Percentiles rank a stretch among this genome's conserved stretches.
Conservation (phyloP, 2,329 filamentous ascomycete genomes). For the Clathrospora elynae region DNA sequence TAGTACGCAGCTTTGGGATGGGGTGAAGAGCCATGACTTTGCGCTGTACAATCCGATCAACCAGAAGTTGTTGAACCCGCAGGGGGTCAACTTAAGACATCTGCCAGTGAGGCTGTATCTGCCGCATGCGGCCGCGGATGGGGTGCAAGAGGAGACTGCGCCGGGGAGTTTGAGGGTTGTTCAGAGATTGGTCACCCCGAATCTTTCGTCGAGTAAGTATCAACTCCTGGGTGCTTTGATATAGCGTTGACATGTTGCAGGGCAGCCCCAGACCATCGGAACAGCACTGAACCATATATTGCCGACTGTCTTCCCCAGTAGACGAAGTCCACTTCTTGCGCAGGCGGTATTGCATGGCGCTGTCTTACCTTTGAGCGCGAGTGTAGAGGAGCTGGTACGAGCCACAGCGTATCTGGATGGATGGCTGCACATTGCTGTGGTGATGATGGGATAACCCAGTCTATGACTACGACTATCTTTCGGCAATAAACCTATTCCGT, state of each 20-base stretch:
- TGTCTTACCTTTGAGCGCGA: slow-evolving; percentile 76
- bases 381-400: slow-evolving; percentile 80
- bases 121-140: slow-evolving; percentile 51
- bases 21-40: slow-evolving; percentile 79
- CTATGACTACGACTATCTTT: background rate
- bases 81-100: slow-evolving; percentile 71
- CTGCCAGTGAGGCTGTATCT: slow-evolving; percentile 90
- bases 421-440: slow-evolving; percentile 82
- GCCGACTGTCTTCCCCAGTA: slow-evolving; percentile 84
- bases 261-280: slow-evolving; percentile 72
- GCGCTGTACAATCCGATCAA: slow-evolving; percentile 74
- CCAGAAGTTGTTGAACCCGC: slow-evolving; percentile 73
- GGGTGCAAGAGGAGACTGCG: slow-evolving; percentile 26
- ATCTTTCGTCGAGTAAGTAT: slow-evolving; percentile 46
- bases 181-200: slow-evolving; percentile 71
- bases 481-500: too few species aligned
- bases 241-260: slow-evolving; percentile 30
- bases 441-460: slow-evolving; percentile 63
- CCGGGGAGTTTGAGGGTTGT: slow-evolving; percentile 59
- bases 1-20: slow-evolving; percentile 80
- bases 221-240: slow-evolving; percentile 3
- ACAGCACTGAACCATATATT: slow-evolving; percentile 75
- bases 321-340: slow-evolving; percentile 80
- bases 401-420: slow-evolving; percentile 89
- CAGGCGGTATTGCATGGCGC: slow-evolving; percentile 86